Conservation (phyloP, 2,329 filamentous ascomycete species). For the Ophiostoma sp. region DNA sequence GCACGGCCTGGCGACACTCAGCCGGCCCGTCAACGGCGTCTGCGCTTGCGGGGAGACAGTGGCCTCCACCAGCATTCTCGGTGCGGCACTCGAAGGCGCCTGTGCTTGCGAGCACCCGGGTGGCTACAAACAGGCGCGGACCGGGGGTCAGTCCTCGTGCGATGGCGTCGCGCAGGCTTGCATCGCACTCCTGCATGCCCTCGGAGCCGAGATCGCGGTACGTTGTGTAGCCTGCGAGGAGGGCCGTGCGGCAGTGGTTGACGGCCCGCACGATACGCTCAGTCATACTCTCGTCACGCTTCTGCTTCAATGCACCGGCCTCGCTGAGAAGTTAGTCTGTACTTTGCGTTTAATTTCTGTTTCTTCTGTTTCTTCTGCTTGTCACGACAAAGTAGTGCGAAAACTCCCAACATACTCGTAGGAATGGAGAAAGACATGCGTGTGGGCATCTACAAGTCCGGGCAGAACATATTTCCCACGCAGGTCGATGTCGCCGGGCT, state of each 20-base stretch:
- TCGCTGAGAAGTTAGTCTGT: not conserved
- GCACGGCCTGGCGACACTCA: slow-evolving; percentile 43
- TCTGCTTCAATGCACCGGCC: not conserved
- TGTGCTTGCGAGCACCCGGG: not conserved
- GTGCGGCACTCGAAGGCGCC: not conserved
- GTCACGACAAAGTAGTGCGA: too few species aligned
- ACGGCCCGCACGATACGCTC: slow-evolving; percentile 52
- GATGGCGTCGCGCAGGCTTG: slow-evolving; percentile 32
- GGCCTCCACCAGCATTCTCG: not conserved
- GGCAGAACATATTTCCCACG: not conserved
- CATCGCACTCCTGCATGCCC: slow-evolving; percentile 46
- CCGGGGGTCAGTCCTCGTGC: not conserved
- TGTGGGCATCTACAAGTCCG: not conserved
- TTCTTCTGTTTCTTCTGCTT: too few species aligned
- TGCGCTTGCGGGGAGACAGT: not conserved
- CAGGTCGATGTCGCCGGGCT: not conserved
- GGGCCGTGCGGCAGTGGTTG: slow-evolving; percentile 47
- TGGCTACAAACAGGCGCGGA: not conserved
- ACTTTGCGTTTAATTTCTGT: too few species aligned
- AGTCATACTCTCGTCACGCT: not conserved
- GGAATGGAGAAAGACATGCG: not conserved
- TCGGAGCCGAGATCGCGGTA: slow-evolving; percentile 54
- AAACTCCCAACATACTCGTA: not conserved
- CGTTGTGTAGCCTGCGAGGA: slow-evolving; percentile 55
- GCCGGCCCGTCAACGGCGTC: slow-evolving; percentile 41